Base-by-base conservation (phyloP, 805 yeast genomes). In the Ogataea zsoltii region DNA sequence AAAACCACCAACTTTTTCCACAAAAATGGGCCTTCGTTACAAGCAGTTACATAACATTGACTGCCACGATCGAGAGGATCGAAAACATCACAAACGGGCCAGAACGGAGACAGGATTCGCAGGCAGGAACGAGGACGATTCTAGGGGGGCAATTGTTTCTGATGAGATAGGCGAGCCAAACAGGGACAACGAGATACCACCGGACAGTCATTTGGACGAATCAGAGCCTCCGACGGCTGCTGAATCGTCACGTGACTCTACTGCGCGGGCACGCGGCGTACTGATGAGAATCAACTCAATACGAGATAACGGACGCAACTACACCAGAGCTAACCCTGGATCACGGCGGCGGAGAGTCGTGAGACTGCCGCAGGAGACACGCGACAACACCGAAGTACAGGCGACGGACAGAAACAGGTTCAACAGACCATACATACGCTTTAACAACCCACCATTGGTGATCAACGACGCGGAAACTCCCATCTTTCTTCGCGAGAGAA, bases 381-480 rank as follows among this genome's bases (percentile, higher is more conserved):
- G 13, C 31, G 13, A 28, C 14, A 13, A 12, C 31, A 6, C 14
- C 13, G 14, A 4, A 28, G 14, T 13, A 11, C 14, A n/a, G 13
- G 11, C 13, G 7, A 4, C 31, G 13, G 32, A 26, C 4, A 35
- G 46, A 21, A 42, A 37, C 38, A 25, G 45, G 35, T 46, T 49
- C 41, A 49, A 41, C 32, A 41, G 50, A 25, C 54, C 54, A 4
- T 50, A 50, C 30, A 50, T 50, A 5, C 44, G 54, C 16, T 42
- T 38, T 42, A 25, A 23, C 35, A 50, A 50, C 30, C 54, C 54
- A 9, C 46, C 47, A 17, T 38, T 50, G 14, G 17, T 44, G 21
- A 19, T 46, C n/a, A 46, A 23, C 32, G 50, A 42, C 4, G 18
- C 38, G 9, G 45, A 41, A 13, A 30, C 31, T 29, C 15, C 30